A percentile compares a stretch with the other conserved stretches of the same genome.
Evolutionary conservation across 768 basidiomycete genomes (phyloP).

Genomic region (Russula earlei): DNA sequence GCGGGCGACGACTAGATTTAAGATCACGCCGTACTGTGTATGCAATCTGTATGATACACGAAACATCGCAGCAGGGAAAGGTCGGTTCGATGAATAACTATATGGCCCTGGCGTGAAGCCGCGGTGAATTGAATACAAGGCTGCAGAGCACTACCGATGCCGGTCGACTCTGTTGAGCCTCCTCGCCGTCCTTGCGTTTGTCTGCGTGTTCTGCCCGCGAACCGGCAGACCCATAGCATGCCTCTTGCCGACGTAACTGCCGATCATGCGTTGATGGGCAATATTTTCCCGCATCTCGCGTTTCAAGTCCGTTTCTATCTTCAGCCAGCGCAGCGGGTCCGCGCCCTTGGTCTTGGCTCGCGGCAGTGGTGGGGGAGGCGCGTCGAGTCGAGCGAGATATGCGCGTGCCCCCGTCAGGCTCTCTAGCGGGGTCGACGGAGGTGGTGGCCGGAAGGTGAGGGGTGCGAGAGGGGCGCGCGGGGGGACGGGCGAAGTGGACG

Average conservation of each 20-base stretch:
- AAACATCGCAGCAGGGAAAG: not conserved
- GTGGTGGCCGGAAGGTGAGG: constrained; percentile 40
- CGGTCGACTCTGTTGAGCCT: constrained; percentile 84
- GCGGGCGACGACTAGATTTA: constrained; percentile 71
- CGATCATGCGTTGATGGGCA: constrained; percentile 86
- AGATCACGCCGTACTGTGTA: not conserved
- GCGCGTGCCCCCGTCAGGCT: constrained; percentile 22
- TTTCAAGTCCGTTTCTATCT: constrained; percentile 81
- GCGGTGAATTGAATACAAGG: no score
- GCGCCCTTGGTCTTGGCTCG: constrained; percentile 17
- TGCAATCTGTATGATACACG: constrained; percentile 5
- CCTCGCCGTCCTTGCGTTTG: constrained; percentile 83
- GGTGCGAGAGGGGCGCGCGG: constrained; percentile 59
- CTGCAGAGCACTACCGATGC: constrained; percentile 27
- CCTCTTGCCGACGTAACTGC: constrained; percentile 85
- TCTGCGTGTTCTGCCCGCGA: constrained; percentile 87
- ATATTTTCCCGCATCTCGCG: constrained; percentile 85
- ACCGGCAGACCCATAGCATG: constrained; percentile 93
- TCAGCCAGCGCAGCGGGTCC: constrained; percentile 66
- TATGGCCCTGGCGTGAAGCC: no score
- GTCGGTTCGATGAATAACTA: not conserved
- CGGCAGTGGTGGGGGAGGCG: constrained; percentile 1
- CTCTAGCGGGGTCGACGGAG: constrained; percentile 30
- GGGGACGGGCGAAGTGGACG: constrained; percentile 60
- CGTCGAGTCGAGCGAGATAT: not conserved